phyloP scores from a whole-genome alignment of 257 asterid species.

The Nicotiana tabacum region DNA sequence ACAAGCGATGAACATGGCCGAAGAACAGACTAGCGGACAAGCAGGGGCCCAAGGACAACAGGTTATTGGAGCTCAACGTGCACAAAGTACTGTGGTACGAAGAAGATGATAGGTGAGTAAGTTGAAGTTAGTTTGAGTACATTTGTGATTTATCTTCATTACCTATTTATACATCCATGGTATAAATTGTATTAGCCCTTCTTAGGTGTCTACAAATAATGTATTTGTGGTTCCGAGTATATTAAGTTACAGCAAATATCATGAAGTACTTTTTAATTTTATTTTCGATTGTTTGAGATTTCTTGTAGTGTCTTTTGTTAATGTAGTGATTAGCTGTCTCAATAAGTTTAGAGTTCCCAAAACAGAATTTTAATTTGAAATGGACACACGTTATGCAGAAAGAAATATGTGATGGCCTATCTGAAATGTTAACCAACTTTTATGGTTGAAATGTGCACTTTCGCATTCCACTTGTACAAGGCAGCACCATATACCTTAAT shows the following conservation, averaged over 20 bases:
- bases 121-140: not conserved
- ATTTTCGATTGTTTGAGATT: not conserved
- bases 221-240: not conserved
- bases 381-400: not conserved
- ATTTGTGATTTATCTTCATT: not conserved
- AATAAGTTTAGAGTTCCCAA: not conserved
- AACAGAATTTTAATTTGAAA: not conserved
- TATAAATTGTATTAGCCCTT: not conserved
- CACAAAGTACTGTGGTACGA: constrained; percentile 69
- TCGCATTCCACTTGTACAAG: not conserved
- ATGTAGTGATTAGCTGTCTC: not conserved
- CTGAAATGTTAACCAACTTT: not conserved
- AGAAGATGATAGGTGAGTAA: constrained; percentile 50
- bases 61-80: constrained; percentile 47
- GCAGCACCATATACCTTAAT: not conserved
- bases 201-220: not conserved
- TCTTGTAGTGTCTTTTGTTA: not conserved
- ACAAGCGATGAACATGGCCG: constrained; percentile 93
- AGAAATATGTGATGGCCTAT: not conserved
- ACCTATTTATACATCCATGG: not conserved
- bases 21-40: constrained; percentile 72
- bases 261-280: not conserved
- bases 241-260: not conserved
- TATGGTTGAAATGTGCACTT: not conserved
- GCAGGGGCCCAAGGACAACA: constrained; percentile 58